phyloP scores from a whole-genome alignment of 2,329 filamentous ascomycete species.

The Neonectria hederae region DNA sequence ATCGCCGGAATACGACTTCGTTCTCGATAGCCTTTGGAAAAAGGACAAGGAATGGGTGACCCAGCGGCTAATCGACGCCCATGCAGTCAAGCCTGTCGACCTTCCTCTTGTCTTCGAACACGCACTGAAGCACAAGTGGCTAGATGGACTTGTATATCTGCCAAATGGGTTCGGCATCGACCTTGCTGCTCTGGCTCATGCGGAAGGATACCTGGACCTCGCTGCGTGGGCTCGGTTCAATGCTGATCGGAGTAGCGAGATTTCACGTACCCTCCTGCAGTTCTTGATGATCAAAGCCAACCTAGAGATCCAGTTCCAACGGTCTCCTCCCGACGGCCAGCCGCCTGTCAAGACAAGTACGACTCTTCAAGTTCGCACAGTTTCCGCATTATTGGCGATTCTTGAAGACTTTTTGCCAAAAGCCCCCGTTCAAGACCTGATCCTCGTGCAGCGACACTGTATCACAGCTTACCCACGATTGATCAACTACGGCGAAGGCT shows the following conservation, averaged over 20 bases:
- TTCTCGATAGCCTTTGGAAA: conserved; percentile 90
- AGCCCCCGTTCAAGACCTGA: conserved; percentile 72
- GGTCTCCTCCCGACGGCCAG: conserved; percentile 68
- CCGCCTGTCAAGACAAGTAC: conserved; percentile 69
- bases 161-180: conserved; percentile 88
- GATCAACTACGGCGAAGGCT: conserved; percentile 95
- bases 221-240: conserved; percentile 81
- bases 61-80: conserved; percentile 81
- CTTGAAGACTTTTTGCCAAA: conserved; percentile 75
- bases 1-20: conserved; percentile 83
- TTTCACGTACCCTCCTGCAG: conserved; percentile 77
- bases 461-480: conserved; percentile 92
- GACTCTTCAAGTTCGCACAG: conserved; percentile 84
- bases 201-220: conserved; percentile 81
- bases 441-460: conserved; percentile 83
- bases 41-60: conserved; percentile 90
- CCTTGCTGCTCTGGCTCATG: conserved; percentile 85
- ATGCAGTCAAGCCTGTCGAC: conserved; percentile 74
- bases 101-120: conserved; percentile 63
- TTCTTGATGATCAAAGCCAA: conserved; percentile 88
- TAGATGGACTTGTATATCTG: conserved; percentile 80
- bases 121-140: conserved; percentile 83
- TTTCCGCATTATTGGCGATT: conserved; percentile 81
- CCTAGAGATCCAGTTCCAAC: conserved; percentile 79
- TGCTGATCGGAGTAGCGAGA: conserved; percentile 70